These are phyloP conservation scores for Epichloe coenophiala DNA, from an alignment of 2,329 filamentous ascomycete genomes.

Conservation along the genomic window DNA sequence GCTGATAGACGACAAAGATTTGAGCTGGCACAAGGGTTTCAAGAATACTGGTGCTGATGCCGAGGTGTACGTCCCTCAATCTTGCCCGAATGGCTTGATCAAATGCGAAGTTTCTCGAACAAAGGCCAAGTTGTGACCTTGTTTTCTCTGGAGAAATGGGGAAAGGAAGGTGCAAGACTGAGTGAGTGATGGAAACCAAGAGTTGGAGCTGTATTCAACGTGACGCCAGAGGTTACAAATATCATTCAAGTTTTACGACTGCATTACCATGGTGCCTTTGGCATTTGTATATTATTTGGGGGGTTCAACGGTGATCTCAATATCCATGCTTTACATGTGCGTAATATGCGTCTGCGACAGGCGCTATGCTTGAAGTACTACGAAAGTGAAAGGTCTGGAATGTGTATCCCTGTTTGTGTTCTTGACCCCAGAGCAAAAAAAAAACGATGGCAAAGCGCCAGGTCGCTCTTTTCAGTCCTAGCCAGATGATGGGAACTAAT, in stretches of 20 bases:
- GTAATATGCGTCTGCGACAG: background rate
- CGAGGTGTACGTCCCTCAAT: constrained; percentile 89
- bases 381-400: background rate
- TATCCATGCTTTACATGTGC: background rate
- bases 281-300: background rate
- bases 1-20: constrained; percentile 37
- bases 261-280: background rate
- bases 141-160: background rate
- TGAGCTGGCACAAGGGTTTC: constrained; percentile 91
- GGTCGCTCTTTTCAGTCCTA: too few relatives aligned
- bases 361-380: background rate
- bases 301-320: background rate
- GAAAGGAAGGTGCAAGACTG: background rate
- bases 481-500: too few relatives aligned
- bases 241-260: background rate
- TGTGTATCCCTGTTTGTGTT: background rate
- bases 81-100: constrained; percentile 87
- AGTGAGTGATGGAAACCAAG: background rate
- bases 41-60: constrained; percentile 95
- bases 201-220: background rate
- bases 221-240: background rate
- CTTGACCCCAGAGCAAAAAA: too few relatives aligned
- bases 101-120: constrained; percentile 71
- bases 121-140: constrained; percentile 7
- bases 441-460: too few relatives aligned